phyloP scores from a whole-genome alignment of 1,284 basidiomycete species.

The Trametes polyzona region DNA sequence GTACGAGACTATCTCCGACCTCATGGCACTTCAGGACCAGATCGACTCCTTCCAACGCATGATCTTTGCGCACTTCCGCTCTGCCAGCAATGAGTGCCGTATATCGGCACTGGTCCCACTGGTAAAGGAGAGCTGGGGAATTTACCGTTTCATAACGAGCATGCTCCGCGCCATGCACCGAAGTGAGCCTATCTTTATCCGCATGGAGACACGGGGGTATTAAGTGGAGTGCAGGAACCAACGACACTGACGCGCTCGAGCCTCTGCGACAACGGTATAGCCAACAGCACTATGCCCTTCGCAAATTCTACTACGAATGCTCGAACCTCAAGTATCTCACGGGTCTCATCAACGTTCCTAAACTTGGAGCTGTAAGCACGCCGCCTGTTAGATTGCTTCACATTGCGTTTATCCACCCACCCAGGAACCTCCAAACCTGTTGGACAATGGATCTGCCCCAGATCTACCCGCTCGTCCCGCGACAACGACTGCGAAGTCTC shows the following conservation, averaged over 20 bases:
- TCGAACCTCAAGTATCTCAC: slow-evolving; percentile 96
- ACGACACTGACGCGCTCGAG: slow-evolving; percentile 84
- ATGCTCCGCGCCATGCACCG: slow-evolving; percentile 96
- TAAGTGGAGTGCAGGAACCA: slow-evolving; percentile 88
- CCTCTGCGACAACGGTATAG: slow-evolving; percentile 86
- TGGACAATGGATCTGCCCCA: slow-evolving; percentile 82
- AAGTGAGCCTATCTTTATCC: slow-evolving; percentile 52
- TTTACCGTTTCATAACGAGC: slow-evolving; percentile 96
- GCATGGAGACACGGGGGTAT: no score
- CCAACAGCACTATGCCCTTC: slow-evolving; percentile 87
- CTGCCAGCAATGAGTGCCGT: slow-evolving; percentile 92
- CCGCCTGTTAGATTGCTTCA: slow-evolving; percentile 3
- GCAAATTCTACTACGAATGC: slow-evolving; percentile 98
- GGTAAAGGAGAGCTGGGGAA: slow-evolving; percentile 97
- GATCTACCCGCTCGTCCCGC: slow-evolving; percentile 88
- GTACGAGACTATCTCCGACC: slow-evolving; percentile 94
- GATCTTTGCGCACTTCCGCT: slow-evolving; percentile 92
- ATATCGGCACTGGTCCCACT: slow-evolving; percentile 93
- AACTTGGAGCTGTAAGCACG: slow-evolving; percentile 79
- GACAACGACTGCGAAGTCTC: slow-evolving; percentile 57
- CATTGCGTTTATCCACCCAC: neutral
- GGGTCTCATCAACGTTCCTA: slow-evolving; percentile 94
- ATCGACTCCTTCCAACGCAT: slow-evolving; percentile 97
- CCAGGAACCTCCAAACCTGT: slow-evolving; percentile 92
- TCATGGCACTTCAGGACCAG: slow-evolving; percentile 96